Percentiles rank a stretch among this genome's conserved stretches.
Conservation (phyloP, 164 flowering plant species). For the Macadamia integrifolia region DNA sequence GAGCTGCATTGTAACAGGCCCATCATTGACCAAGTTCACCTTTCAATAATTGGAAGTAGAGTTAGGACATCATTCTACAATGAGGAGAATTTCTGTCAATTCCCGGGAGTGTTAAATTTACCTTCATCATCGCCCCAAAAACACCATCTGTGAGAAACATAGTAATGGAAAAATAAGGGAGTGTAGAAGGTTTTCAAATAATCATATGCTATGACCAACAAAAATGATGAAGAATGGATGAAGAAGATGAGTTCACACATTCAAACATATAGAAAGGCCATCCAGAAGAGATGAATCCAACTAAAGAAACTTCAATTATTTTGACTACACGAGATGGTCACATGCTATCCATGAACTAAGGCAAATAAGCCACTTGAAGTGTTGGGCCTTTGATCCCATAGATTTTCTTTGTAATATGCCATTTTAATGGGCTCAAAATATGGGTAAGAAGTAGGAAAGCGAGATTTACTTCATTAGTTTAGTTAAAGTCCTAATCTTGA, state of each 20-base stretch:
- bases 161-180: background rate
- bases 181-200: background rate
- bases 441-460: no score
- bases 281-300: no score
- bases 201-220: background rate
- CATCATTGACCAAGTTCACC: conserved; percentile 92
- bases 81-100: background rate
- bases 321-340: no score
- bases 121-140: conserved; percentile 98
- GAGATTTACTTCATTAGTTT: no score
- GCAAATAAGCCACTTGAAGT: no score
- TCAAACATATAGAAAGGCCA: no score
- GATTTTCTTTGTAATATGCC: no score
- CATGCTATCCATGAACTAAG: no score
- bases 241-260: background rate
- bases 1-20: conserved; percentile 97
- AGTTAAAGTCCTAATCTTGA: no score
- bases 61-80: background rate
- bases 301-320: no score
- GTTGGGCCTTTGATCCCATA: no score
- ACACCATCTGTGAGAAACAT: conserved; percentile 58
- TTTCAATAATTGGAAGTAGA: conserved; percentile 13
- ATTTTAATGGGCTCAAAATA: no score
- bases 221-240: background rate
- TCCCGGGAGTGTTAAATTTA: conserved; percentile 13